These are phyloP conservation scores for Pseudogymnoascus destructans DNA, from an alignment of 2,329 filamentous ascomycete species.

Conservation along the genomic window DNA sequence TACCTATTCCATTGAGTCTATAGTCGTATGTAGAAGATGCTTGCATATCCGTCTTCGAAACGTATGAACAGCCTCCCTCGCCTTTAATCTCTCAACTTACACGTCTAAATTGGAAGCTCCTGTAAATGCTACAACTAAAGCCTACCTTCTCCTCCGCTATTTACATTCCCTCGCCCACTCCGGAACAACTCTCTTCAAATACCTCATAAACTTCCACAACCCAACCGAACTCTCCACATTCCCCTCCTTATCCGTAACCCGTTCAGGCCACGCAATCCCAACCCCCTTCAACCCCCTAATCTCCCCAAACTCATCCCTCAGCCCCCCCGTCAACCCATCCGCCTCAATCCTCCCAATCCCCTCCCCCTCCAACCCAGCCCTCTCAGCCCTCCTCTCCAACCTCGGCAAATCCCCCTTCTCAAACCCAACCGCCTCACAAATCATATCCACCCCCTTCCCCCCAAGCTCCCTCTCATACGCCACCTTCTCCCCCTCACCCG, in stretches of 20 bases:
- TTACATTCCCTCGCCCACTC: conserved; percentile 29
- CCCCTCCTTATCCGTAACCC: conserved; percentile 45
- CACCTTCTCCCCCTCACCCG: conserved; percentile 28
- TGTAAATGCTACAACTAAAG: conserved; percentile 26
- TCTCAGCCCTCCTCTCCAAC: conserved; percentile 24
- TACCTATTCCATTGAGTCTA: background rate
- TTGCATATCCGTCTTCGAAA: background rate
- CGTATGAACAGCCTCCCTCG: no score
- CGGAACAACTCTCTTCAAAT: conserved; percentile 40
- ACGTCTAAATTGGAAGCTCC: background rate
- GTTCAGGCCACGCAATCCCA: conserved; percentile 50
- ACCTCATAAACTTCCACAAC: conserved; percentile 54
- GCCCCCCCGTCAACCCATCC: conserved; percentile 31
- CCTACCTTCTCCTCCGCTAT: conserved; percentile 46
- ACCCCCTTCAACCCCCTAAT: conserved; percentile 41
- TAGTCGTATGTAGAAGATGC: background rate
- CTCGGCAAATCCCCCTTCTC: conserved; percentile 36
- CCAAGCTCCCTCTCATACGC: conserved; percentile 36
- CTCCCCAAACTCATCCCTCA: conserved; percentile 32
- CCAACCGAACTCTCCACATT: conserved; percentile 51
- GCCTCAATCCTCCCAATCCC: conserved; percentile 20
- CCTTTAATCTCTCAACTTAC: background rate
- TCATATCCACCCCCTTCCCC: conserved; percentile 33
- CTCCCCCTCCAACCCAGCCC: conserved; percentile 8
- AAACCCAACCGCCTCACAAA: conserved; percentile 44